Evolutionary conservation across 345 rosid species (phyloP).

Genomic region (Salix brachista): DNA sequence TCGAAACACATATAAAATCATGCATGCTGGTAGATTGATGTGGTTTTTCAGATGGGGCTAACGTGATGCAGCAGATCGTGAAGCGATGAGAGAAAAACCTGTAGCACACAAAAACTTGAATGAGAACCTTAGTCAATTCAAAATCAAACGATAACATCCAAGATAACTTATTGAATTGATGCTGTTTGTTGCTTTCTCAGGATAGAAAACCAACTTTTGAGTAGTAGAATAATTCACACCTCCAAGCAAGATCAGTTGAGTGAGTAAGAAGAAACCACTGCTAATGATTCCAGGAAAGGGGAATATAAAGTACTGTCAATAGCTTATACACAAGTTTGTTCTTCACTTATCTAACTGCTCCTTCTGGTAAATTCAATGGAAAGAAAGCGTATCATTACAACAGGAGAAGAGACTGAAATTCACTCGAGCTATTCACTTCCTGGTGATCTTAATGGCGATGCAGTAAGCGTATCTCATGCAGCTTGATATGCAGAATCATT

Average conservation of each 20-base stretch:
- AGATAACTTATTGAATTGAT: constrained; percentile 3
- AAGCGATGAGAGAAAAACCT: neutral
- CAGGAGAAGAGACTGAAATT: neutral
- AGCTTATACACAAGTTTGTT: neutral
- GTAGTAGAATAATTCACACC: neutral
- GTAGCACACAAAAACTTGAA: neutral
- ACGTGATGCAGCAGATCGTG: neutral
- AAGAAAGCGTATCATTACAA: neutral
- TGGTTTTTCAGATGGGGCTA: neutral
- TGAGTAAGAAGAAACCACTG: neutral
- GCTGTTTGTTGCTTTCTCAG: neutral
- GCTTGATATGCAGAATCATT: neutral
- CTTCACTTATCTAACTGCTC: constrained; percentile 5
- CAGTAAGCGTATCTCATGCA: neutral
- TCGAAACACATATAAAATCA: neutral
- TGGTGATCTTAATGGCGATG: neutral
- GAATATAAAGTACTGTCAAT: neutral
- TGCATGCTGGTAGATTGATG: neutral
- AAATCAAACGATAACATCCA: neutral
- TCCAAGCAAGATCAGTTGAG: constrained; percentile 2
- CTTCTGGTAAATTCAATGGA: neutral
- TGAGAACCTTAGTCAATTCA: neutral
- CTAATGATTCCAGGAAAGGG: neutral
- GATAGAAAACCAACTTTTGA: neutral
- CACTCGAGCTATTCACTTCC: neutral